phyloP scores from a whole-genome alignment of 441 rosid genomes.

The Theobroma grandiflorum region DNA sequence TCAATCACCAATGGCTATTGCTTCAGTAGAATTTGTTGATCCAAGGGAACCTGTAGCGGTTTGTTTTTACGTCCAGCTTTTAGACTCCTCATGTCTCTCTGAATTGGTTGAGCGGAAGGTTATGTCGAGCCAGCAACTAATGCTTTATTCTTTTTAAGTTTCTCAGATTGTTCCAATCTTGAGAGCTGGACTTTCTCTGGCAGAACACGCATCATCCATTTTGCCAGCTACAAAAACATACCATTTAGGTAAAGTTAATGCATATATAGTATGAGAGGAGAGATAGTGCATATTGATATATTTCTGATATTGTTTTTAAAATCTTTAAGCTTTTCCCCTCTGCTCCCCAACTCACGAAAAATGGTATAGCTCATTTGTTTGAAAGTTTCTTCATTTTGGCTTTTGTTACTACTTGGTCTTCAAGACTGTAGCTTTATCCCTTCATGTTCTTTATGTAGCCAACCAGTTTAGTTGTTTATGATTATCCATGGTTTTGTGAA shows the following conservation, averaged over 20 bases:
- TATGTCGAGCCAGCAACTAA: slow-evolving; percentile 10
- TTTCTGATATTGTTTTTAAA: neutral
- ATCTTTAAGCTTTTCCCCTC: neutral
- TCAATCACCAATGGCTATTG: slow-evolving; percentile 89
- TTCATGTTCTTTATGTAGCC: neutral
- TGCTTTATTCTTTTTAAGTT: slow-evolving; percentile 18
- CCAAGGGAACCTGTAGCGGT: slow-evolving; percentile 94
- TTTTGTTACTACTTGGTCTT: slow-evolving; percentile 1
- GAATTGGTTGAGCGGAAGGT: slow-evolving; percentile 15
- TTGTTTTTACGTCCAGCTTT: slow-evolving; percentile 33
- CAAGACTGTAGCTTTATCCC: neutral
- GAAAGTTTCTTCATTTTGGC: neutral
- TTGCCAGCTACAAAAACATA: slow-evolving; percentile 85
- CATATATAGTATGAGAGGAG: neutral
- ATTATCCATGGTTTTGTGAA: slow-evolving; percentile 30
- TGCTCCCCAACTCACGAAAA: neutral
- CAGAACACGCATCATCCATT: slow-evolving; percentile 83
- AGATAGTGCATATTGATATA: neutral
- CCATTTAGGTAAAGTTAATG: slow-evolving; percentile 68
- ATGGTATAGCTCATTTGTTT: neutral
- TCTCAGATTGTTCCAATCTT: slow-evolving; percentile 87
- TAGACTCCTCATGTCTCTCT: neutral
- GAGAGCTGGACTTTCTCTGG: slow-evolving; percentile 98
- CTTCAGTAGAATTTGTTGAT: slow-evolving; percentile 91
- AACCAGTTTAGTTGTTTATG: slow-evolving; percentile 25